Base-by-base conservation (phyloP, 1,284 basidiomycete genomes). In the Leccinum griseonigrum region DNA sequence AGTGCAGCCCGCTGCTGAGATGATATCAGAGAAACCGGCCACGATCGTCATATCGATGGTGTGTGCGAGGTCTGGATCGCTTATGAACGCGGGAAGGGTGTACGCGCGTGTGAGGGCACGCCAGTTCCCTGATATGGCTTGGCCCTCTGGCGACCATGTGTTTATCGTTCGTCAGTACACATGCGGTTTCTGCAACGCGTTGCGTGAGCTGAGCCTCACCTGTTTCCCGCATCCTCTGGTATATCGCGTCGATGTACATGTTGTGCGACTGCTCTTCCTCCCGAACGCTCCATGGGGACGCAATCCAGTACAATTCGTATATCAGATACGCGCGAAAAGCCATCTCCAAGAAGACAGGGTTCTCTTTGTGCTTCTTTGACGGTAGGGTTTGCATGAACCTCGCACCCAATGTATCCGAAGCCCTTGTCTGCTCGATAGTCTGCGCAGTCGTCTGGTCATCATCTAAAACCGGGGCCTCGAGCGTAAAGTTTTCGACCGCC, bases 71-170 rank as follows among this genome's bases (percentile, higher is more conserved):
- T 69, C 66, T 9, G 60, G 57, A 43, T 67, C 50, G 55, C 46
- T 59, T 16, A 60, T 57, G 43, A 54, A 68, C 2, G 59, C 38
- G 9, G 67, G 60, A 1, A 59, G 10, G 0, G 68, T 58, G 29
- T 67, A 32, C 3, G 58, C 11, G 29, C 55, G 60, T 16, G 66
- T 68, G 14, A 67, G 66, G 1, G 63, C 63, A 32, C 68, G 66
- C 66, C 68, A 67, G 7, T 68, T 65, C n/a, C 63, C 66, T 14
- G 66, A 66, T 40, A 67, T 50, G 4, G 58, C 55, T 52, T 68
- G 66, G 0, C 63, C 60, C 51, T 67, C 66, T 69, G 40, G 6
- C 22, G 43, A 46, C 54, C 28, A 16, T 22, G 32, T 26, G 7
- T 63, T 46, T 46, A 46, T 46, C 43, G 43, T 46, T 22, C 43